Base-by-base conservation (phyloP, 148 eudicot species). In the Arbutus unedo region DNA sequence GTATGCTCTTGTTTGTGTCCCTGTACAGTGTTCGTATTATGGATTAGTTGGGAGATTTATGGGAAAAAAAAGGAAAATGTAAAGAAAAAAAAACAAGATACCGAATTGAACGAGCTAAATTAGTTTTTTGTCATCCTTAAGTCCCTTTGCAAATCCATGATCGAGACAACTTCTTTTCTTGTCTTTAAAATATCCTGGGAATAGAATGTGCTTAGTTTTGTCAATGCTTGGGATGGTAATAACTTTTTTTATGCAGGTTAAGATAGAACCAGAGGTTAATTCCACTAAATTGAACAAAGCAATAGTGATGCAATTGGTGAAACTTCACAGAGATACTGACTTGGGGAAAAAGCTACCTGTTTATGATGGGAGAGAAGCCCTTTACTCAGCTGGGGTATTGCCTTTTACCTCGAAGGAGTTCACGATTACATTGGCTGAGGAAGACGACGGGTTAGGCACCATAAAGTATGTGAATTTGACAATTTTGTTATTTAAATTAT, bases 281-380 rank as follows among this genome's bases (percentile, higher is more conserved):
- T 92, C 93, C 19, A 84, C 85, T 73, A 88, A 88, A 78, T 60
- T 89, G 85, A 92, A 89, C 86, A 92, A 88, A 85, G 91, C 92
- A 56, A 81, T 92, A 18, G 88, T 92, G 88, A 85, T 85, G 43
- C 90, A 92, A 83, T 83, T 92, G 76, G 90, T 92, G 19, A 92
- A 88, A 79, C 87, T 87, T 80, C 83, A 92, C 62, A 88, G 87
- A 81, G 91, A 91, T 83, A 89, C 79, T 4, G 90, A 92, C 74
- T 89, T 92, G 82, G 93, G 95, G 31, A 80, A 85, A 55, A 85
- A 81, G 77, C 93, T 92, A 41, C 95, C 95, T 21, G 93, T 89
- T 77, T 92, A 90, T 85, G 95, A 92, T 86, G 95, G 95, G 21
- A 90, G 85, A 84, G 83, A 67, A 57, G 86, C 87, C 79, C 88